Percentiles rank a stretch among this genome's conserved stretches.
Conservation (phyloP, 306 rosid species). For the Cyamopsis tetragonoloba region DNA sequence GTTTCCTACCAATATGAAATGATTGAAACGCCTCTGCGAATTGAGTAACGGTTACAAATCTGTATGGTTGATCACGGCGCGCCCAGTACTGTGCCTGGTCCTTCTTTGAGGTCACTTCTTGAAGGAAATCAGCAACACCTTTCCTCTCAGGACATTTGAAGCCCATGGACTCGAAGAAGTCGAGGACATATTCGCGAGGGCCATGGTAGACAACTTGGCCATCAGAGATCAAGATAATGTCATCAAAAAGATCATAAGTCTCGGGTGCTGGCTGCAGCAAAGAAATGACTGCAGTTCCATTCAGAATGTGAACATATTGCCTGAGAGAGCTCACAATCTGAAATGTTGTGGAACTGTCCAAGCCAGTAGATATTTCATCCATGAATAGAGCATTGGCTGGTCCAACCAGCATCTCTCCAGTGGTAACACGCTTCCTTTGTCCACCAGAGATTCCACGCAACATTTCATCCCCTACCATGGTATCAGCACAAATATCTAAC, state of each 20-base stretch:
- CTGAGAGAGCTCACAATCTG: conserved; percentile 50
- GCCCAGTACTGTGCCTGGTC: conserved; percentile 61
- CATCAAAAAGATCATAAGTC: conserved; percentile 57
- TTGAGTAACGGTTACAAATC: conserved; percentile 38
- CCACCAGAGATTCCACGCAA: conserved; percentile 96
- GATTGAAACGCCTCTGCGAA: conserved; percentile 48
- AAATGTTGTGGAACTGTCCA: conserved; percentile 63
- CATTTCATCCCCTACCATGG: conserved; percentile 83
- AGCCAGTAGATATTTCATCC: conserved; percentile 65
- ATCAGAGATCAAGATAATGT: conserved; percentile 53
- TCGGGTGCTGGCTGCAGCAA: conserved; percentile 66
- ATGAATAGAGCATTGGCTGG: conserved; percentile 53
- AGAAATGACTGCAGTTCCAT: conserved; percentile 49
- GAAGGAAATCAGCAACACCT: conserved; percentile 59
- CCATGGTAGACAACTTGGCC: conserved; percentile 59
- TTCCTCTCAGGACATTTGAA: conserved; percentile 58
- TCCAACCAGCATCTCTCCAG: conserved; percentile 66
- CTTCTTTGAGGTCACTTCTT: conserved; percentile 60
- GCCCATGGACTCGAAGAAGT: conserved; percentile 52
- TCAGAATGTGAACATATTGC: conserved; percentile 42
- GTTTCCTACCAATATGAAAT: conserved; percentile 38
- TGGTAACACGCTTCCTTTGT: conserved; percentile 86
- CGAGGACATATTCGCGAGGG: conserved; percentile 47
- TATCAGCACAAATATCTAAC: conserved; percentile 80
- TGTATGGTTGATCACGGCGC: conserved; percentile 35